Evolutionary conservation across 2,329 filamentous ascomycete species (phyloP).

Genomic region (Pyrenophora tritici-repentis): DNA sequence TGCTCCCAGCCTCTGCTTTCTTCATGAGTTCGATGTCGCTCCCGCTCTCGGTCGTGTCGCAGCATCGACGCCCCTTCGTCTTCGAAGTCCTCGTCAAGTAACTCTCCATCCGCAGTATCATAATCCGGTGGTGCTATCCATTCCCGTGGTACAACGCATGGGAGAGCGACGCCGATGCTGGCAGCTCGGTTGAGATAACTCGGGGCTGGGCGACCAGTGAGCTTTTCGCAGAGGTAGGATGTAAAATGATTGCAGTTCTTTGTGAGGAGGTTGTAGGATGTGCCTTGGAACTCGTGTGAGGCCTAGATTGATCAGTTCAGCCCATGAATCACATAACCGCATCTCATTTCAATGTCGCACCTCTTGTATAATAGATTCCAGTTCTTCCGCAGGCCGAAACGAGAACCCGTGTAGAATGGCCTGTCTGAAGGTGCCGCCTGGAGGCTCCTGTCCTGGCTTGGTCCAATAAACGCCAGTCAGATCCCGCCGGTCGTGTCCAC

Average conservation of each 20-base stretch:
- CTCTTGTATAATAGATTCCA: conserved; percentile 69
- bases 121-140: conserved; percentile 82
- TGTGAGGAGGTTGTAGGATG: conserved; percentile 78
- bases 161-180: conserved; percentile 78
- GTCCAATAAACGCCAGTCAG: conserved; percentile 86
- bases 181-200: conserved; percentile 82
- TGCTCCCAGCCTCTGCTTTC: conserved; percentile 38
- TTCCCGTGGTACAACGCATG: conserved; percentile 80
- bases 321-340: too few relatives aligned
- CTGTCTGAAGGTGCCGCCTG: conserved; percentile 75
- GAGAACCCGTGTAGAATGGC: conserved; percentile 82
- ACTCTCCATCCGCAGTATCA: conserved; percentile 71
- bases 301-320: conserved; percentile 50
- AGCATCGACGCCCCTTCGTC: conserved; percentile 67
- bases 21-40: conserved; percentile 31
- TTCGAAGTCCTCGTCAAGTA: conserved; percentile 62
- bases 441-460: conserved; percentile 70
- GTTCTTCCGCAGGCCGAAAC: conserved; percentile 69
- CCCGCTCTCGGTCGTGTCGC: conserved; percentile 44
- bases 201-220: conserved; percentile 73
- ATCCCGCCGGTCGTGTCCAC: conserved; percentile 73
- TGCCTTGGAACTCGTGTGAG: conserved; percentile 74
- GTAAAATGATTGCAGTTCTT: conserved; percentile 92
- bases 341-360: conserved; percentile 16
- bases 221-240: conserved; percentile 71